Evolutionary conservation across 2,329 filamentous ascomycete species (phyloP).

Genomic region (Xylaria sp.): DNA sequence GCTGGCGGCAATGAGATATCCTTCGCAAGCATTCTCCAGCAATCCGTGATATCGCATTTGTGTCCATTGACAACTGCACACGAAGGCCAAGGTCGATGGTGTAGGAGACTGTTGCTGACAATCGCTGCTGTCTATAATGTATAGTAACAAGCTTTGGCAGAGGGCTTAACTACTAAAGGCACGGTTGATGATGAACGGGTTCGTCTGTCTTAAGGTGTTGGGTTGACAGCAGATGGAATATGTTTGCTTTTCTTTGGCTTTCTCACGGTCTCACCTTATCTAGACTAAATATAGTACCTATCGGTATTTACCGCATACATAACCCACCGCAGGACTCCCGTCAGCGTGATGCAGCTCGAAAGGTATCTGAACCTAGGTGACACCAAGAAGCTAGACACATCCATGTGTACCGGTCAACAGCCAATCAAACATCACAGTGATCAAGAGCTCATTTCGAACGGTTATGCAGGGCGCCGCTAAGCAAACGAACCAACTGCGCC

Average conservation of each 20-base stretch:
- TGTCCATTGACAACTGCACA: not conserved
- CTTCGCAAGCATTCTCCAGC: not conserved
- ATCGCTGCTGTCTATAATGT: no score
- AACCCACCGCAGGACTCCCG: not conserved
- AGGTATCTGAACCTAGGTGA: not conserved
- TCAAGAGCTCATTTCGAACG: not conserved
- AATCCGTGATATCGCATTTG: not conserved
- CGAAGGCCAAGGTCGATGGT: not conserved
- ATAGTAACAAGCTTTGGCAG: not conserved
- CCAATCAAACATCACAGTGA: not conserved
- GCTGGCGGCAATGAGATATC: not conserved
- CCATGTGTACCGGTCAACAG: not conserved
- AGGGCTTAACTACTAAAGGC: not conserved
- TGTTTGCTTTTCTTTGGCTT: no score
- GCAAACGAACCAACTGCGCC: no score
- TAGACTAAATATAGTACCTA: not conserved
- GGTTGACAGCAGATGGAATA: not conserved
- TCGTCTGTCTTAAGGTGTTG: not conserved
- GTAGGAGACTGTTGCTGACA: not conserved
- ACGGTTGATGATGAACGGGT: not conserved
- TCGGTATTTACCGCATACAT: not conserved
- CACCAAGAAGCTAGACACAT: not conserved
- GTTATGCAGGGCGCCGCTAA: no score
- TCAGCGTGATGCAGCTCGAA: not conserved
- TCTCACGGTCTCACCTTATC: not conserved